phyloP scores from a whole-genome alignment of 257 asterid genomes.

The Linaria vulgaris region DNA sequence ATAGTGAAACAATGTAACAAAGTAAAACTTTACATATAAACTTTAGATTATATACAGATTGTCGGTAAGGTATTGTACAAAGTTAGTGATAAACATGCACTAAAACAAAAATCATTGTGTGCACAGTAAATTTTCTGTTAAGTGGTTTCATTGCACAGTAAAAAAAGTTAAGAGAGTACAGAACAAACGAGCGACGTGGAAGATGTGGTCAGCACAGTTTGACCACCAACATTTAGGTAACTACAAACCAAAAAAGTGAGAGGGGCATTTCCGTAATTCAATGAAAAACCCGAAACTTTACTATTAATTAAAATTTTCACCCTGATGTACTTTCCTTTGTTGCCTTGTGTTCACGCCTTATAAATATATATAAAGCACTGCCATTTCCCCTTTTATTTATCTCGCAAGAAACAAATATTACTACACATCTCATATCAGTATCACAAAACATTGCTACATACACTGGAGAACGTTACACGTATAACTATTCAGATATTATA shows the following conservation, averaged over 20 bases:
- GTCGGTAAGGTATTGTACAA: not conserved
- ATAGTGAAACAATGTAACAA: too few species aligned
- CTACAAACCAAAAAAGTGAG: not conserved
- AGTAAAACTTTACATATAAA: too few species aligned
- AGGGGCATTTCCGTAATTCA: conserved; percentile 40
- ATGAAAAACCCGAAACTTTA: not conserved
- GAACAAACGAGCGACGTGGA: conserved; percentile 30
- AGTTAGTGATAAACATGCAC: not conserved
- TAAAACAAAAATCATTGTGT: not conserved
- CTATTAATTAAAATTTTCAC: conserved; percentile 11
- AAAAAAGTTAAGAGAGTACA: not conserved
- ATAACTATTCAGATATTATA: too few species aligned
- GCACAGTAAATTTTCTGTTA: conserved; percentile 11
- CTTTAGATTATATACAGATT: too few species aligned
- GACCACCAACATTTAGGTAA: conserved; percentile 41
- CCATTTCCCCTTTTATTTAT: conserved; percentile 20
- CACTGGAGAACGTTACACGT: not conserved
- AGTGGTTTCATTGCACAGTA: not conserved
- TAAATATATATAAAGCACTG: conserved; percentile 28
- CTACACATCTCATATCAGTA: not conserved
- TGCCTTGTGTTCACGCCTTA: conserved; percentile 17
- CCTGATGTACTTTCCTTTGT: conserved; percentile 27
- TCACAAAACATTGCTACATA: conserved; percentile 1
- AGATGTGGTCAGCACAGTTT: conserved; percentile 68
- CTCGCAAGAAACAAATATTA: conserved; percentile 9